phyloP scores from a whole-genome alignment of 495 filamentous ascomycete genomes.

The Cetradonia linearis region DNA sequence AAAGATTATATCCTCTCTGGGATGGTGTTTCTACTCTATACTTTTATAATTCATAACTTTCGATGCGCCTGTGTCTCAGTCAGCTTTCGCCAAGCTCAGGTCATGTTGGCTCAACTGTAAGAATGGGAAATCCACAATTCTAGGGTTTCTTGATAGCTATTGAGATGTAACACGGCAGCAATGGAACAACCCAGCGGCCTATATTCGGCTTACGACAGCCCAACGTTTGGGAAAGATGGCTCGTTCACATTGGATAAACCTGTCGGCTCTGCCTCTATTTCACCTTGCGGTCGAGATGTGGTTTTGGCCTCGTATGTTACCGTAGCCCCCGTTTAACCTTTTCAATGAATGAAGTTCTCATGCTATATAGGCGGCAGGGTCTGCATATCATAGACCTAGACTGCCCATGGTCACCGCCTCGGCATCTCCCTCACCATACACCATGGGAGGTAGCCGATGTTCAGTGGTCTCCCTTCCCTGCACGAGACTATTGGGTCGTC shows the following conservation, averaged over 20 bases:
- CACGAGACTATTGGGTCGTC: constrained; percentile 82
- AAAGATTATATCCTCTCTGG: neutral
- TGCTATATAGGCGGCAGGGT: constrained; percentile 50
- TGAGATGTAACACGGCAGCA: neutral
- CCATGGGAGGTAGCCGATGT: constrained; percentile 98
- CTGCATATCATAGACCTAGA: constrained; percentile 92
- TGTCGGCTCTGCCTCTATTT: constrained; percentile 72
- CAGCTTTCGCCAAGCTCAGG: neutral
- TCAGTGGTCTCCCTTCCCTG: constrained; percentile 91
- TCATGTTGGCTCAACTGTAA: neutral
- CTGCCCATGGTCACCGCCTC: constrained; percentile 77
- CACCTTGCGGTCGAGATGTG: constrained; percentile 84
- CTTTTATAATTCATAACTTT: neutral
- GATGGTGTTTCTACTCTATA: neutral
- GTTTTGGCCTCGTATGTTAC: constrained; percentile 70
- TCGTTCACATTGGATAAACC: constrained; percentile 75
- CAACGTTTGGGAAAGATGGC: constrained; percentile 76
- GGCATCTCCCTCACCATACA: constrained; percentile 73
- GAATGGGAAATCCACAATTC: neutral
- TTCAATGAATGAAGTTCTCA: constrained; percentile 15
- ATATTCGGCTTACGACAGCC: constrained; percentile 66
- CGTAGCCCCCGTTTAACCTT: neutral
- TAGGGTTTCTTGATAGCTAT: neutral
- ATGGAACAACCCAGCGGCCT: constrained; percentile 26
- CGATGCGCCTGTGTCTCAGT: neutral